Evolutionary conservation across 2,329 filamentous ascomycete species (phyloP).

Genomic region (Verticillium dahliae): DNA sequence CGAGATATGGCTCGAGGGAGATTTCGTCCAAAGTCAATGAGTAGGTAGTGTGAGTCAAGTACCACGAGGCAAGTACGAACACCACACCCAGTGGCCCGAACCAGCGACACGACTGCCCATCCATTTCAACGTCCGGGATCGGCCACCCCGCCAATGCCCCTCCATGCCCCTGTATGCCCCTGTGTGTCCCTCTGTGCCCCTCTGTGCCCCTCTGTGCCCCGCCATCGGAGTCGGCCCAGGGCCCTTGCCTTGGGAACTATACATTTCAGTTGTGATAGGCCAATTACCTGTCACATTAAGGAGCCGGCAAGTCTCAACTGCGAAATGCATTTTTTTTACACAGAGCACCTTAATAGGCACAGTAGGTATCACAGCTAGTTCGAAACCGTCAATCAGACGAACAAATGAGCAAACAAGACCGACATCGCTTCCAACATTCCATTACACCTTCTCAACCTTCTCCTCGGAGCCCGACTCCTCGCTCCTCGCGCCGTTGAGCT

Average conservation of each 20-base stretch:
- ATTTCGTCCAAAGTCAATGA: not conserved
- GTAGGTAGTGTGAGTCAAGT: conserved; percentile 10
- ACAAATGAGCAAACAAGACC: not conserved
- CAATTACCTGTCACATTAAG: not conserved
- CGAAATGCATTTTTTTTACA: not conserved
- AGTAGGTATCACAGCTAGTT: not conserved
- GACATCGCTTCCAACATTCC: not conserved
- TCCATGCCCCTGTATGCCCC: not conserved
- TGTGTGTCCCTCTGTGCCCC: not conserved
- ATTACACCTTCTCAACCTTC: not conserved
- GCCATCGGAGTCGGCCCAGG: conserved; percentile 10
- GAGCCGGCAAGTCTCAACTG: too few relatives aligned
- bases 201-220: conserved; percentile 5
- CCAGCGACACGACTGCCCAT: not conserved
- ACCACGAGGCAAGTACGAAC: not conserved
- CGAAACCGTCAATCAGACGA: not conserved
- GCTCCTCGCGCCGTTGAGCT: conserved; percentile 22
- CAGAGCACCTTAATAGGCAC: not conserved
- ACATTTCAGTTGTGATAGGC: not conserved
- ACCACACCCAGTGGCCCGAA: not conserved
- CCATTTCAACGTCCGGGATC: conserved; percentile 6
- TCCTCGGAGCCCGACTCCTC: not conserved
- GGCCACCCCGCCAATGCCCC: conserved; percentile 9
- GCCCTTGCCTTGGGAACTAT: not conserved
- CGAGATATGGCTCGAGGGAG: not conserved